Conservation (phyloP, 2,329 filamentous ascomycete genomes). For the Claviceps digitariae region DNA sequence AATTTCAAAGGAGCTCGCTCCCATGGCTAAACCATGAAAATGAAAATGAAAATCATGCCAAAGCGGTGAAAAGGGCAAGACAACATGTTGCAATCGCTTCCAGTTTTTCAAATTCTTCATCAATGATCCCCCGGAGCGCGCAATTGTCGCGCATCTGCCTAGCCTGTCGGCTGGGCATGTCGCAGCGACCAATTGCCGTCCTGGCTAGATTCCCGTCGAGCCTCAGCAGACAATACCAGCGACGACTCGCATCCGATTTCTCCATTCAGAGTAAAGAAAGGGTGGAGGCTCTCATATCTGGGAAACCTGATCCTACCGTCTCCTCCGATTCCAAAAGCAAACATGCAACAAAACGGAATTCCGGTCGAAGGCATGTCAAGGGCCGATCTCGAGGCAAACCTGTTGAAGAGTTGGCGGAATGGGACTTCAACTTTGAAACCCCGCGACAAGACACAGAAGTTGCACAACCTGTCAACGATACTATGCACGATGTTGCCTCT, state of each 20-base stretch:
- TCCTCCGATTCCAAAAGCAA: background rate
- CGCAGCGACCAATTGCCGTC: slow-evolving; percentile 9
- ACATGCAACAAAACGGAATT: background rate
- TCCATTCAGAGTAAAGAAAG: slow-evolving; percentile 11
- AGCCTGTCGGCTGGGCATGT: slow-evolving; percentile 19
- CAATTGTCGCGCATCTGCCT: slow-evolving; percentile 21
- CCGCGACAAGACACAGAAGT: background rate
- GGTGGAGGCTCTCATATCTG: slow-evolving; percentile 14
- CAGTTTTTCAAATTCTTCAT: background rate
- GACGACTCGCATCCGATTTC: slow-evolving; percentile 14
- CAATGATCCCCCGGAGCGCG: slow-evolving; percentile 23
- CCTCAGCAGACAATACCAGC: slow-evolving; percentile 5
- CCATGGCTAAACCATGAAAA: background rate
- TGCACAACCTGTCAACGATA: background rate
- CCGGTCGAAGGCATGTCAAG: background rate
- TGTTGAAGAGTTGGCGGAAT: slow-evolving; percentile 4
- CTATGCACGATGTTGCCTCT: background rate
- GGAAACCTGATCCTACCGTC: background rate
- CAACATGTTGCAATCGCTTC: background rate
- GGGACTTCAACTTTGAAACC: slow-evolving; percentile 7
- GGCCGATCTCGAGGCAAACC: background rate
- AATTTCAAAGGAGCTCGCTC: slow-evolving; percentile 2
- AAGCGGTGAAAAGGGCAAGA: background rate
- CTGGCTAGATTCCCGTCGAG: slow-evolving; percentile 4
- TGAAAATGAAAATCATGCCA: background rate